These are phyloP conservation scores for Clarkia xantiana DNA, from an alignment of 345 rosid species.

Conservation along the genomic window DNA sequence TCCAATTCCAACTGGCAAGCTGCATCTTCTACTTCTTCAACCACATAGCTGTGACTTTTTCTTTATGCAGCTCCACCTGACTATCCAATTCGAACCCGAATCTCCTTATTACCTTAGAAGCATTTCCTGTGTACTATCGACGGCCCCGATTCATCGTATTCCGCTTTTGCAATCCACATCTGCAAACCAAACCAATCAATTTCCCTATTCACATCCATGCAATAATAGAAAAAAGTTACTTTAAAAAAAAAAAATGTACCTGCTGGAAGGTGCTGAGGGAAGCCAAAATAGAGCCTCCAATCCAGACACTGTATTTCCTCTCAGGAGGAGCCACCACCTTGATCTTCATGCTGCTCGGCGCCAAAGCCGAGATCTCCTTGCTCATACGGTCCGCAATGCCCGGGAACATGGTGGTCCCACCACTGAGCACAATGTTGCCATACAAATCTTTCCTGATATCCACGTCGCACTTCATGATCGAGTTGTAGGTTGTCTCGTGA, in stretches of 20 bases:
- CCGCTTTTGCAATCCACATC: constrained; percentile 97
- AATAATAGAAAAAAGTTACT: no score
- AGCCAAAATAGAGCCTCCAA: constrained; percentile 83
- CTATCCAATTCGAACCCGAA: constrained; percentile 7
- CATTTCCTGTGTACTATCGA: constrained; percentile 92
- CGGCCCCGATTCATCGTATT: constrained; percentile 88
- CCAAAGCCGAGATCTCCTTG: constrained; percentile 83
- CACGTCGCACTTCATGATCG: constrained; percentile 91
- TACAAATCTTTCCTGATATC: constrained; percentile 82
- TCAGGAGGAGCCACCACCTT: constrained; percentile 90
- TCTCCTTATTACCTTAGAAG: constrained; percentile 30
- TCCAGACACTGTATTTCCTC: constrained; percentile 93
- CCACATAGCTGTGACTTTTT: constrained; percentile 5
- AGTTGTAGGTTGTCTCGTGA: constrained; percentile 82
- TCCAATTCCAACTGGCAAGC: constrained; percentile 13
- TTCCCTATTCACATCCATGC: no score
- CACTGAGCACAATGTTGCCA: constrained; percentile 83
- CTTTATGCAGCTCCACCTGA: constrained; percentile 4
- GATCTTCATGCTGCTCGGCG: constrained; percentile 95
- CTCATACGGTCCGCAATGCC: constrained; percentile 88
- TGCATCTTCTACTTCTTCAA: constrained; percentile 6
- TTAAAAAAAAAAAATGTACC: constrained; percentile 15
- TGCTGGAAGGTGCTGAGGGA: constrained; percentile 97
- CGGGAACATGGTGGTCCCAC: constrained; percentile 91
- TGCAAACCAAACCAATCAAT: constrained; percentile 4